phyloP scores from a whole-genome alignment of 2,329 filamentous ascomycete genomes.

The Septoria petroselini region DNA sequence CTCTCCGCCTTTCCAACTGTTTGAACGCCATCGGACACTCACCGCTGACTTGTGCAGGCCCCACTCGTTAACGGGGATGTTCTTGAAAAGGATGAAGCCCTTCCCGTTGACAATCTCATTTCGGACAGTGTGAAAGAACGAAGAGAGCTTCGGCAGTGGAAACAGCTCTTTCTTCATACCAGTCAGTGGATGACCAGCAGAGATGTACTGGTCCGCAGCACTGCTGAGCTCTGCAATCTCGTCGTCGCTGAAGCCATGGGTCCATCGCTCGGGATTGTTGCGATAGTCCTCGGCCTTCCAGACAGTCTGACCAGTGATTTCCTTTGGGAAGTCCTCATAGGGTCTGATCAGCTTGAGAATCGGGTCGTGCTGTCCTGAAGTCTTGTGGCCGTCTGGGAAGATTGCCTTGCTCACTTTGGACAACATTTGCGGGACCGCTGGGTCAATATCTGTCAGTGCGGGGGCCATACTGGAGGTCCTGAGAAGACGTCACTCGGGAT shows the following conservation, averaged over 20 bases:
- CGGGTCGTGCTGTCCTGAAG: conserved; percentile 70
- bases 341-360: conserved; percentile 61
- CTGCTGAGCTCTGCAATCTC: conserved; percentile 66
- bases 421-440: conserved; percentile 16
- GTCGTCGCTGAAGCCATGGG: conserved; percentile 62
- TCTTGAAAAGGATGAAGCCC: conserved; percentile 86
- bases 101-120: conserved; percentile 73
- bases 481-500: neutral
- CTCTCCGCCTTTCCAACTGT: too few species aligned
- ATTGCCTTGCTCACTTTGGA: conserved; percentile 44
- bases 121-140: conserved; percentile 56
- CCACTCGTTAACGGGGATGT: conserved; percentile 74
- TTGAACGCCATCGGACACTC: neutral
- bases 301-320: conserved; percentile 68
- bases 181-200: conserved; percentile 62
- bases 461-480: conserved; percentile 18
- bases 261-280: conserved; percentile 65
- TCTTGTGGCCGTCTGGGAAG: conserved; percentile 65
- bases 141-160: conserved; percentile 56
- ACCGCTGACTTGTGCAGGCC: conserved; percentile 74
- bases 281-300: conserved; percentile 67
- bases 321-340: conserved; percentile 67
- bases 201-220: conserved; percentile 68
- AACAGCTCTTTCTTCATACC: conserved; percentile 67
- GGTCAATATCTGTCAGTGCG: conserved; percentile 19